Conservation (phyloP, 2,329 filamentous ascomycete genomes). For the Exophiala mesophila region DNA sequence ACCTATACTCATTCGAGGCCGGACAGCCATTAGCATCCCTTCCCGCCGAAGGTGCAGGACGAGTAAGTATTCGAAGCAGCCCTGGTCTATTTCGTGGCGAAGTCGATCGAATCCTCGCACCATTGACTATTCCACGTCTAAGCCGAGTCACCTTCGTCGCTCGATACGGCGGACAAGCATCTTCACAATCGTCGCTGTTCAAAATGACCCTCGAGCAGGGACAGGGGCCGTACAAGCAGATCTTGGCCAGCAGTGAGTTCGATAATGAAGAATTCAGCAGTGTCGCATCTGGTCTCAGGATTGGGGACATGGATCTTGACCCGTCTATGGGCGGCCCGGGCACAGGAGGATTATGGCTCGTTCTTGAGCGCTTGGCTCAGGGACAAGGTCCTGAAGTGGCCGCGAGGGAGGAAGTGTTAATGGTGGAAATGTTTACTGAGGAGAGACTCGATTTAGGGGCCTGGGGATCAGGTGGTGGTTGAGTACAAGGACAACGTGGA, state of each 20-base stretch:
- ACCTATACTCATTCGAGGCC: constrained; percentile 49
- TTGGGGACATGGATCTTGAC: constrained; percentile 68
- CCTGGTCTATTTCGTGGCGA: constrained; percentile 48
- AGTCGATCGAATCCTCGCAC: constrained; percentile 51
- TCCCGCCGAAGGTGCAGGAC: constrained; percentile 69
- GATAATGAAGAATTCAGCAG: constrained; percentile 74
- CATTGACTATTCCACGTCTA: constrained; percentile 49
- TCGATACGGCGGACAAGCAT: constrained; percentile 34
- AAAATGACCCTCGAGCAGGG: constrained; percentile 70
- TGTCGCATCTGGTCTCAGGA: constrained; percentile 60
- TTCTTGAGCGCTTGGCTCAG: constrained; percentile 66
- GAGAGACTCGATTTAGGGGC: constrained; percentile 39
- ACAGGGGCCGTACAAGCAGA: constrained; percentile 61
- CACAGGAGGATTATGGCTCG: constrained; percentile 65
- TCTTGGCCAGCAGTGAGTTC: constrained; percentile 49
- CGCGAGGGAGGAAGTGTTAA: constrained; percentile 34
- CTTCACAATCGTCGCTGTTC: constrained; percentile 44
- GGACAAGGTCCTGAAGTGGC: constrained; percentile 39
- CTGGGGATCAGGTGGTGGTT: constrained; percentile 20
- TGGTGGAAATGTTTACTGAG: constrained; percentile 42
- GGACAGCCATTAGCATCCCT: constrained; percentile 45
- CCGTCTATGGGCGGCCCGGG: constrained; percentile 49
- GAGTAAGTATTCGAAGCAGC: constrained; percentile 57
- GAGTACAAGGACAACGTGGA: too few relatives aligned
- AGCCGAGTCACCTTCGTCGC: constrained; percentile 58